phyloP scores from a whole-genome alignment of 2,329 filamentous ascomycete species.

The Calonectria pseudoreteaudii region DNA sequence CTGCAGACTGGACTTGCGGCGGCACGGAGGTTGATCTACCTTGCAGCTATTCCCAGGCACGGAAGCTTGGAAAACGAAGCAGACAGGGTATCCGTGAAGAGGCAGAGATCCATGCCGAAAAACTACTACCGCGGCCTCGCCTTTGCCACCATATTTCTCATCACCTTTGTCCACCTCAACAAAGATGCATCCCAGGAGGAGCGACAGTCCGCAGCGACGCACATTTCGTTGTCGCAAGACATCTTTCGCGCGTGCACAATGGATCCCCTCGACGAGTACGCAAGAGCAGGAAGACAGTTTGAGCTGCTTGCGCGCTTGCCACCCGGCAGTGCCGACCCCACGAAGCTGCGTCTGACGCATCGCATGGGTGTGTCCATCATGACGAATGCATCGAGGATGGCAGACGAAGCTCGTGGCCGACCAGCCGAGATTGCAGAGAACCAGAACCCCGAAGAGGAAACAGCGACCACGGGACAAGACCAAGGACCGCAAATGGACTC shows the following conservation, averaged over 20 bases:
- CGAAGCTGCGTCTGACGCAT: constrained; percentile 22
- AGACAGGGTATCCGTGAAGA: not conserved
- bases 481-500: not conserved
- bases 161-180: constrained; percentile 31
- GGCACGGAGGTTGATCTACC: constrained; percentile 26
- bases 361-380: constrained; percentile 32
- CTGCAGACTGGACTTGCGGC: constrained; percentile 20
- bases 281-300: constrained; percentile 21
- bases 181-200: constrained; percentile 12
- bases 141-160: constrained; percentile 32
- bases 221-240: constrained; percentile 25
- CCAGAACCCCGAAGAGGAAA: not conserved
- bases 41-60: constrained; percentile 11
- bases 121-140: constrained; percentile 30
- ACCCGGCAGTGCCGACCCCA: not conserved
- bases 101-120: constrained; percentile 28
- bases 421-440: constrained; percentile 18
- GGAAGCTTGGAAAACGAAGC: not conserved
- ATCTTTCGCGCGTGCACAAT: constrained; percentile 21
- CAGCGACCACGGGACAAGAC: not conserved
- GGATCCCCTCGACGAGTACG: constrained; percentile 28
- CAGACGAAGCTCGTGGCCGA: constrained; percentile 25
- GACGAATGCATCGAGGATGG: constrained; percentile 25
- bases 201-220: constrained; percentile 25
- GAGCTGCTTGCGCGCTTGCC: constrained; percentile 22